Conservation (phyloP, 2,329 filamentous ascomycete genomes). For the Cadophora sp. region DNA sequence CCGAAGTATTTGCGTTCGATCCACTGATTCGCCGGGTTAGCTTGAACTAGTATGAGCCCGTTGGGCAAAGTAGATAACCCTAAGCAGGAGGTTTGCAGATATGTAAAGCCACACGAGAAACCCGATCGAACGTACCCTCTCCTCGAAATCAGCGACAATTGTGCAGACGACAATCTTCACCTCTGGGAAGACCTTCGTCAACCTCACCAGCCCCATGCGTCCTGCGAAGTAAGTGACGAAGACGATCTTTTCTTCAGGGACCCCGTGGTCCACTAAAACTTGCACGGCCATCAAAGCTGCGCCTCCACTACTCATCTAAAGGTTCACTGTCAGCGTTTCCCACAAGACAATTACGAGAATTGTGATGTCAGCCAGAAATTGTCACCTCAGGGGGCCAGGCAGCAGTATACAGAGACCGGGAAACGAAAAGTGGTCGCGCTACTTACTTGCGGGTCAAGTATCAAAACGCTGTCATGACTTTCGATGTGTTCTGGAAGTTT, state of each 20-base stretch:
- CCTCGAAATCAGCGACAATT: conserved; percentile 81
- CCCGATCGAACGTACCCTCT: conserved; percentile 52
- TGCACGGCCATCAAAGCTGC: conserved; percentile 91
- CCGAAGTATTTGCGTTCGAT: conserved; percentile 34
- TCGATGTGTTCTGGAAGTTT: conserved; percentile 78
- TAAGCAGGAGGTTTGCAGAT: not conserved
- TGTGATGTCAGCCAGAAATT: not conserved
- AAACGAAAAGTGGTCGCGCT: not conserved
- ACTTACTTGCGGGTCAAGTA: conserved; percentile 78
- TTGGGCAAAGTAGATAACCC: not conserved
- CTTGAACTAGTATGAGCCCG: not conserved
- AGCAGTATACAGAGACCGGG: not conserved
- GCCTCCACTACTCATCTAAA: conserved; percentile 83
- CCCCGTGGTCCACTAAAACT: conserved; percentile 93
- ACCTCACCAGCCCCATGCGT: conserved; percentile 79
- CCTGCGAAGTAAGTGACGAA: conserved; percentile 94
- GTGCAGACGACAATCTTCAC: conserved; percentile 87
- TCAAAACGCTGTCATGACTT: conserved; percentile 78
- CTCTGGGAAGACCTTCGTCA: conserved; percentile 88
- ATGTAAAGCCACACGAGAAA: not conserved
- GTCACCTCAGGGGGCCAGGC: not conserved
- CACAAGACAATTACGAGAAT: no score
- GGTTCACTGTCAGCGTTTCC: not conserved
- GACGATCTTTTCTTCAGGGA: conserved; percentile 82
- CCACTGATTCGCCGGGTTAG: conserved; percentile 19